These are phyloP conservation scores for Hanseniaspora singularis DNA, from an alignment of 805 yeast species.

Conservation along the genomic window DNA sequence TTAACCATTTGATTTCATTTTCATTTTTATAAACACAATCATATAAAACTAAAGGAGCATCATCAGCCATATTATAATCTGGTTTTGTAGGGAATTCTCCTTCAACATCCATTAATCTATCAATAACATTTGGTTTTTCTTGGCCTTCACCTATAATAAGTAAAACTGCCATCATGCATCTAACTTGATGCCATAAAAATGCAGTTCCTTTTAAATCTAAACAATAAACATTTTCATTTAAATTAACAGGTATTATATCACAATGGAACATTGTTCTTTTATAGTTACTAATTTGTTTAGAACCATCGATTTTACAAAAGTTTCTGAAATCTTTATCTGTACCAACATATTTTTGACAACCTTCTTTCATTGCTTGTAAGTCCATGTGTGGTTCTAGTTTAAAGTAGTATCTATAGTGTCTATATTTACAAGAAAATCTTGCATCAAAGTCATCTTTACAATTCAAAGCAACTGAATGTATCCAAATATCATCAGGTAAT, in stretches of 20 bases:
- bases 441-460: conserved; percentile 84
- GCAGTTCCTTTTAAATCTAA: conserved; percentile 80
- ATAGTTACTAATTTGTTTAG: conserved; percentile 79
- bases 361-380: conserved; percentile 53
- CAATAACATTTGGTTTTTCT: conserved; percentile 50
- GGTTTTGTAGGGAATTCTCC: conserved; percentile 53
- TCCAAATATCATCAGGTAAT: conserved; percentile 67
- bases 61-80: conserved; percentile 77
- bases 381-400: conserved; percentile 38
- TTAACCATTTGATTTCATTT: conserved; percentile 49
- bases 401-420: conserved; percentile 82
- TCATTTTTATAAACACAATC: conserved; percentile 58
- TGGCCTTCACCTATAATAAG: conserved; percentile 67
- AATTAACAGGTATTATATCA: conserved; percentile 31
- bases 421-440: conserved; percentile 71
- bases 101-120: conserved; percentile 45
- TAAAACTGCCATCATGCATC: conserved; percentile 83
- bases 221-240: conserved; percentile 40
- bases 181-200: conserved; percentile 93
- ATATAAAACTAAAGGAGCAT: conserved; percentile 71
- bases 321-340: conserved; percentile 89
- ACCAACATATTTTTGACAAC: conserved; percentile 42
- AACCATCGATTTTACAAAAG: conserved; percentile 87
- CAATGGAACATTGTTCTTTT: conserved; percentile 49
- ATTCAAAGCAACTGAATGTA: conserved; percentile 70